Evolutionary conservation across 176 grass and related monocot species (phyloP), one percentile per base, ranked within the genome.

Genomic region (Musa acuminata): DNA sequence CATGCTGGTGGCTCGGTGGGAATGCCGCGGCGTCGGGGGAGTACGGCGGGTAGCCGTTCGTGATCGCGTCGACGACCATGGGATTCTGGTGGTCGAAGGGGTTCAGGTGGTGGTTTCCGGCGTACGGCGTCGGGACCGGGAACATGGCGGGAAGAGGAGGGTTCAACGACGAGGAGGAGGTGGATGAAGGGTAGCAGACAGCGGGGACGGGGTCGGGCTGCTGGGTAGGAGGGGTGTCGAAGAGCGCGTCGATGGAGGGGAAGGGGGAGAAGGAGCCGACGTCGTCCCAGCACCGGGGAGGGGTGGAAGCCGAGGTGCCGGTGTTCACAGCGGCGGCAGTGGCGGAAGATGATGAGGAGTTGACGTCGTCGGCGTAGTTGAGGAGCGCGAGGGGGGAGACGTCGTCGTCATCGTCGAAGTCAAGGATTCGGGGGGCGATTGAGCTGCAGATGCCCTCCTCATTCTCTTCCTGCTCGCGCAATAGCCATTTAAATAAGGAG

Each of bases 191-290:
- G 20, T 8, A 27, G 26, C 54, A 65, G 76, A 23, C n/a, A 51
- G 17, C 2, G 71, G 10, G 51, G 17, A 20, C 17, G 49, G 49
- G 1, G 66, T 49, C 35, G 24, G 14, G 27, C 0, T 49, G 13
- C 26, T 23, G 66, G 52, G 57, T 64, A 14, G 71, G 16, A 13
- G 24, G 69, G 12, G 68, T 80, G 29, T 86, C 85, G 63, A 96
- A 83, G 54, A 92, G 49, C 21, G 85, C 83, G 0, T 96, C 89
- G 20, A 96, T 81, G 79, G 81, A 77, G 62, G 77, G 72, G 72
- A 96, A 90, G 1, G 83, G 89, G 57, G 83, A 86, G 76, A 88
- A 84, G 48, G 87, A 69, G 53, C 70, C 77, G 10, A 76, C 59
- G 51, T 66, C 71, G 1, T 78, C 87, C 57, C 86, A 87, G 67